These are phyloP conservation scores for Aspergillus ruber DNA, from an alignment of 2,329 filamentous ascomycete species.

Conservation along the genomic window DNA sequence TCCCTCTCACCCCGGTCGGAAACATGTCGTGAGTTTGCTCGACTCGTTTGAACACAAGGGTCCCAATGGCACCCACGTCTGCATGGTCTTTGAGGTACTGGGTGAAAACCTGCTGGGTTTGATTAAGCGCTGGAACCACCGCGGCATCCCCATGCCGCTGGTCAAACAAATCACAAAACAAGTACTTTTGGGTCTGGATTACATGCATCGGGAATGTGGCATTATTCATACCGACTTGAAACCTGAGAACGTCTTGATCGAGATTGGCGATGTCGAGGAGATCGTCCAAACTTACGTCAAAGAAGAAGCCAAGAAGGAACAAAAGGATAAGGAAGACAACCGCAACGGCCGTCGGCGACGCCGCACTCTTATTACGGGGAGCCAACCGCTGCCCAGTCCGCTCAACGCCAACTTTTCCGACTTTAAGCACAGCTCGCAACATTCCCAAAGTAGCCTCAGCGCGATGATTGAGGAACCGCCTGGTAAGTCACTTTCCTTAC, in stretches of 20 bases:
- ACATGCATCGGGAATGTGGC: conserved; percentile 93
- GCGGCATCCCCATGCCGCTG: conserved; percentile 89
- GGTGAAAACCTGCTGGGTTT: conserved; percentile 90
- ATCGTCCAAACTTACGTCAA: conserved; percentile 96
- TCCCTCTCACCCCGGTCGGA: conserved; percentile 84
- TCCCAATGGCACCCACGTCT: conserved; percentile 91
- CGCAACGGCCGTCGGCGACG: conserved; percentile 84
- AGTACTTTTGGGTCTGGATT: conserved; percentile 89
- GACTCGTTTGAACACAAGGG: conserved; percentile 98
- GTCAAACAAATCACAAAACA: conserved; percentile 99
- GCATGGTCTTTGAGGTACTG: conserved; percentile 98
- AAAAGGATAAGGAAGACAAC: conserved; percentile 86
- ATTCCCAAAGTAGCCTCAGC: conserved; percentile 69
- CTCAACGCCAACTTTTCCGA: conserved; percentile 89
- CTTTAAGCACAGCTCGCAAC: conserved; percentile 53
- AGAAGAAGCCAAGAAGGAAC: conserved; percentile 56
- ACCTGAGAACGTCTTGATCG: conserved; percentile 95
- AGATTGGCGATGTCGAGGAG: conserved; percentile 97
- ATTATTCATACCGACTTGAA: conserved; percentile 98
- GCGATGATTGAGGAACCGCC: conserved; percentile 69
- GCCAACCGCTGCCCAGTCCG: conserved; percentile 89
- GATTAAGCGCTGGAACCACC: conserved; percentile 98
- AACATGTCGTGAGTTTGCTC: conserved; percentile 90
- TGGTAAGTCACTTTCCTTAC: conserved; percentile 47
- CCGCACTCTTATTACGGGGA: conserved; percentile 92